Evolutionary conservation across 192 early-diverging fungal species (phyloP).

Genomic region (Coemansia sp.): DNA sequence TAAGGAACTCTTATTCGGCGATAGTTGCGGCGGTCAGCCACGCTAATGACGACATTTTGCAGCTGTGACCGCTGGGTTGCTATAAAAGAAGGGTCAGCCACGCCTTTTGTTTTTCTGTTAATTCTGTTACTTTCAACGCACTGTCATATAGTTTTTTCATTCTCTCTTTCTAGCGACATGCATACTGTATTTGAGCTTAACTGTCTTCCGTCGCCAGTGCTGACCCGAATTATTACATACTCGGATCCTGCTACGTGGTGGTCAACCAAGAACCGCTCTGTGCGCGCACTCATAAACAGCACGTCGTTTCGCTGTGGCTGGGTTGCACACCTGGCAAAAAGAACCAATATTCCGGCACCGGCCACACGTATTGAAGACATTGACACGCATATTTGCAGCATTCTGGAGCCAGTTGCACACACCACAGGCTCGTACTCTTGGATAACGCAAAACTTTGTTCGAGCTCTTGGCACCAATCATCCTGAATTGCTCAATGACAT

Average conservation of each 20-base stretch:
- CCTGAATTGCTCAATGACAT: slow-evolving; percentile 9
- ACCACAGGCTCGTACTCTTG: slow-evolving; percentile 25
- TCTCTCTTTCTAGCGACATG: background rate
- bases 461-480: slow-evolving; percentile 18
- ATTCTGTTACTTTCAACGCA: background rate
- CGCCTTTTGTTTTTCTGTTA: background rate
- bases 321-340: slow-evolving; percentile 18
- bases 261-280: background rate
- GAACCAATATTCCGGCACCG: background rate
- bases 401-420: slow-evolving; percentile 17
- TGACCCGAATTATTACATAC: slow-evolving; percentile 23
- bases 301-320: slow-evolving; percentile 37
- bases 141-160: background rate
- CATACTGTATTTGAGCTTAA: background rate
- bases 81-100: background rate
- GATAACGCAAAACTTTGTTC: slow-evolving; percentile 28
- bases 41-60: background rate
- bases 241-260: slow-evolving; percentile 26
- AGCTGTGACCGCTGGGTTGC: background rate
- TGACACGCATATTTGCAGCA: background rate
- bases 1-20: background rate
- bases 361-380: slow-evolving; percentile 13
- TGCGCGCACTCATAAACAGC: slow-evolving; percentile 18
- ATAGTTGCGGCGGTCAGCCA: background rate
- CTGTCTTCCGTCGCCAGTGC: slow-evolving; percentile 21